These are phyloP conservation scores for Plasmodium vivax DNA, from an alignment of 169 alveolate species.

Conservation along the genomic window DNA sequence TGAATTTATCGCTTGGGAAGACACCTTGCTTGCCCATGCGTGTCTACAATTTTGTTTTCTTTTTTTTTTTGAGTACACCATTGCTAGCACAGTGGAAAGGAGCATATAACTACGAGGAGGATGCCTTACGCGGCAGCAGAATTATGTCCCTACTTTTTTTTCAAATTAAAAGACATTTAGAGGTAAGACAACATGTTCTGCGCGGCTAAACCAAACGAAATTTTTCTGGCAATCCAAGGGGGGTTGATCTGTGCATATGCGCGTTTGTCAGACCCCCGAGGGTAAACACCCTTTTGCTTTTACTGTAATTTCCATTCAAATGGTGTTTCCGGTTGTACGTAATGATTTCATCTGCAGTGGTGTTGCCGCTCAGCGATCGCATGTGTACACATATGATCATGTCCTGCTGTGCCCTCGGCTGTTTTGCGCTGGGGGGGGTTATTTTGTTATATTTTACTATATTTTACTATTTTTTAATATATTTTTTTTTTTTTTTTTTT, in stretches of 20 bases:
- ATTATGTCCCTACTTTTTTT: neutral
- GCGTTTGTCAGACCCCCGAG: neutral
- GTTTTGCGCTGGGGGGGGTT: neutral
- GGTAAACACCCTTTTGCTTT: neutral
- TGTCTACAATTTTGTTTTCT: too few species aligned
- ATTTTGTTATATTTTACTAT: neutral
- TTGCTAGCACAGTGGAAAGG: neutral
- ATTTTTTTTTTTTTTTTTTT: neutral
- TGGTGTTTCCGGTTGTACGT: neutral
- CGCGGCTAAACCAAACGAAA: neutral
- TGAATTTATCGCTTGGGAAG: too few species aligned
- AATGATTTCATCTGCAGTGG: neutral
- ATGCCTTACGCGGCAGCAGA: neutral
- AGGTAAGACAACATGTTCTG: neutral
- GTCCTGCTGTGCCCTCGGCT: neutral
- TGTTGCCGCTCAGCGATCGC: neutral
- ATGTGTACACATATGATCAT: neutral
- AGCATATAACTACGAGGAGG: neutral
- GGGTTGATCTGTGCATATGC: neutral
- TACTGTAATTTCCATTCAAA: neutral
- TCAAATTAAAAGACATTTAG: neutral
- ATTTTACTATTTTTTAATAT: too few species aligned
- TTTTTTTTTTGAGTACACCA: neutral
- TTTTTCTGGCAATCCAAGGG: neutral
- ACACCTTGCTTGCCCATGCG: too few species aligned